phyloP scores from a whole-genome alignment of 768 basidiomycete species.

The Suillus subluteus region DNA sequence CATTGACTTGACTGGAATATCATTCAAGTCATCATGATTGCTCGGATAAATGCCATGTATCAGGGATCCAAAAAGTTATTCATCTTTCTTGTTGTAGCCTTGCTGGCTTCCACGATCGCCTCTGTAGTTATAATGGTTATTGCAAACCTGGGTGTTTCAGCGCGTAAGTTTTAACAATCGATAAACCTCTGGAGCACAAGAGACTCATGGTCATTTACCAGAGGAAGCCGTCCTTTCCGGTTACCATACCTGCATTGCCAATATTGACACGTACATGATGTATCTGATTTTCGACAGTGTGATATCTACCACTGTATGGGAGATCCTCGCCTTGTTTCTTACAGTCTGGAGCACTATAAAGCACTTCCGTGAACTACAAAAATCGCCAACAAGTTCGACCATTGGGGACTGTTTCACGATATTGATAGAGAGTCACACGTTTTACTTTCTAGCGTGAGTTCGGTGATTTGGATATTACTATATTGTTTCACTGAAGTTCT shows the following conservation, averaged over 20 bases:
- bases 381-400: neutral
- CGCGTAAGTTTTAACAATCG: neutral
- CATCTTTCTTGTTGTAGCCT: neutral
- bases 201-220: neutral
- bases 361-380: neutral
- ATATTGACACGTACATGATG: neutral
- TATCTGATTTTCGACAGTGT: neutral
- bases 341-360: neutral
- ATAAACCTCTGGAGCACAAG: neutral
- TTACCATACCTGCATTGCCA: neutral
- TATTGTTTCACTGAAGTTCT: neutral
- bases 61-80: neutral
- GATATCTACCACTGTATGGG: neutral
- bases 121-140: neutral
- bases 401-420: neutral
- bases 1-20: neutral
- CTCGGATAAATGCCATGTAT: neutral
- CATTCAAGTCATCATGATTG: neutral
- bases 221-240: neutral
- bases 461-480: neutral
- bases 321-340: neutral
- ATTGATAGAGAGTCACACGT: neutral
- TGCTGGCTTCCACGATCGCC: neutral
- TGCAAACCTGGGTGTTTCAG: neutral
- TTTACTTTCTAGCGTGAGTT: neutral